Conservation (phyloP, 2,329 filamentous ascomycete species). For the Aureobasidium sp. region DNA sequence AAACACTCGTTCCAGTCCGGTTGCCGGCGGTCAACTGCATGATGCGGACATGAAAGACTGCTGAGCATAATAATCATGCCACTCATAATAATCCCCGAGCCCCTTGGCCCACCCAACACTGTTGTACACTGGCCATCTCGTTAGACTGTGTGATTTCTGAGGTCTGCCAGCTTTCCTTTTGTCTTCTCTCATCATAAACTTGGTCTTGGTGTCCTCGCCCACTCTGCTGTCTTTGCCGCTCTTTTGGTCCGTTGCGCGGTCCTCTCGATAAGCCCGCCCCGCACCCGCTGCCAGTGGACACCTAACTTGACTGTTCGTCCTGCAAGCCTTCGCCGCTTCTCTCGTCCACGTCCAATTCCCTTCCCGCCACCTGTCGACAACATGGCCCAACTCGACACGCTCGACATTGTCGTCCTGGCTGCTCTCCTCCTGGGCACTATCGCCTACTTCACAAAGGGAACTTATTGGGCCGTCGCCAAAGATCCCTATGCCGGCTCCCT, state of each 20-base stretch:
- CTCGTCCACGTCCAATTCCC: background rate
- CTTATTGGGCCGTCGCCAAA: slow-evolving; percentile 79
- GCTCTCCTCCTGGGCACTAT: slow-evolving; percentile 76
- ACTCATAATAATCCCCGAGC: background rate
- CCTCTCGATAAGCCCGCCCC: slow-evolving; percentile 1
- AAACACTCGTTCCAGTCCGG: background rate
- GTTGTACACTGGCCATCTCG: background rate
- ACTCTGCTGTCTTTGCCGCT: background rate
- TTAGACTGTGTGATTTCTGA: background rate
- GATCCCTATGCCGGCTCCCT: slow-evolving; percentile 79
- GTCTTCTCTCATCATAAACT: background rate
- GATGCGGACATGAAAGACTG: slow-evolving; percentile 4
- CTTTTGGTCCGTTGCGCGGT: background rate
- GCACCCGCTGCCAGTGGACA: background rate
- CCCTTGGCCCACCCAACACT: background rate
- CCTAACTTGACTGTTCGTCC: background rate
- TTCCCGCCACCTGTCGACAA: background rate
- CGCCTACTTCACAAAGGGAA: slow-evolving; percentile 97
- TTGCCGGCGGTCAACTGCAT: background rate
- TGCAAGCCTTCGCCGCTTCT: background rate
- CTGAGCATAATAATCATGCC: slow-evolving; percentile 3
- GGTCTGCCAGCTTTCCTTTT: background rate
- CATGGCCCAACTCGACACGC: slow-evolving; percentile 93
- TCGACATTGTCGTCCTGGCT: slow-evolving; percentile 87
- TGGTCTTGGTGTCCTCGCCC: background rate